Evolutionary conservation across 2,329 filamentous ascomycete genomes (phyloP).

Genomic region (Aspergillus aculeatus): DNA sequence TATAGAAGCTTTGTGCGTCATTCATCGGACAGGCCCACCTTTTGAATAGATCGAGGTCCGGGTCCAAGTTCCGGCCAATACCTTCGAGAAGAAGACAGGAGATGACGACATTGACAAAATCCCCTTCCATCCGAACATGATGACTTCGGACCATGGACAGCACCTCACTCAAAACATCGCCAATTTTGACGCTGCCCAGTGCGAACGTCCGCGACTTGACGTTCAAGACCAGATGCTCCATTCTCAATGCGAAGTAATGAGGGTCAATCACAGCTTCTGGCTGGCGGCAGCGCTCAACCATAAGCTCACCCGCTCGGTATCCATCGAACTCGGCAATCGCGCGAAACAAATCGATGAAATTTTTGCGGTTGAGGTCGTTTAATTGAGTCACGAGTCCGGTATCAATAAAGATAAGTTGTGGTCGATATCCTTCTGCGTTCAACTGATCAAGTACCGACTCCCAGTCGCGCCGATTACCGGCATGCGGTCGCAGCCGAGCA

Average conservation of each 20-base stretch:
- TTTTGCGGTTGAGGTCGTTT: constrained; percentile 78
- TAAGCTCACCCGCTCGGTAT: constrained; percentile 89
- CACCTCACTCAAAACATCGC: constrained; percentile 88
- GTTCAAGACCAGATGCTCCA: constrained; percentile 91
- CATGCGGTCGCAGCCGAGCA: constrained; percentile 71
- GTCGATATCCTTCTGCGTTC: constrained; percentile 82
- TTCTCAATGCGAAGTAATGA: constrained; percentile 89
- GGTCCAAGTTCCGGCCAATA: constrained; percentile 84
- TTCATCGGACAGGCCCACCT: constrained; percentile 44
- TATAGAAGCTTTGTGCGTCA: not conserved
- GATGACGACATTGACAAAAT: constrained; percentile 97
- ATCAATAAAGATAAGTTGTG: constrained; percentile 96
- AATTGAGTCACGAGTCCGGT: constrained; percentile 93
- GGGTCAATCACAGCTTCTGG: constrained; percentile 84
- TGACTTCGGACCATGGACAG: constrained; percentile 87
- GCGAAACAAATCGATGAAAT: constrained; percentile 95
- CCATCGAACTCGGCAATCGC: constrained; percentile 96
- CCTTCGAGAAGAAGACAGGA: constrained; percentile 91
- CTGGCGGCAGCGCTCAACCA: constrained; percentile 93
- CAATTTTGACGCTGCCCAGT: constrained; percentile 91
- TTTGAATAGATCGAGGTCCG: constrained; percentile 80
- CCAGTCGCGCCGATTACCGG: constrained; percentile 70
- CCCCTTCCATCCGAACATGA: constrained; percentile 91
- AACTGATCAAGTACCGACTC: constrained; percentile 69
- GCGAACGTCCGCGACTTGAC: constrained; percentile 91